phyloP scores from a whole-genome alignment of 106 monocot species.

The Platanthera guangdongensis region DNA sequence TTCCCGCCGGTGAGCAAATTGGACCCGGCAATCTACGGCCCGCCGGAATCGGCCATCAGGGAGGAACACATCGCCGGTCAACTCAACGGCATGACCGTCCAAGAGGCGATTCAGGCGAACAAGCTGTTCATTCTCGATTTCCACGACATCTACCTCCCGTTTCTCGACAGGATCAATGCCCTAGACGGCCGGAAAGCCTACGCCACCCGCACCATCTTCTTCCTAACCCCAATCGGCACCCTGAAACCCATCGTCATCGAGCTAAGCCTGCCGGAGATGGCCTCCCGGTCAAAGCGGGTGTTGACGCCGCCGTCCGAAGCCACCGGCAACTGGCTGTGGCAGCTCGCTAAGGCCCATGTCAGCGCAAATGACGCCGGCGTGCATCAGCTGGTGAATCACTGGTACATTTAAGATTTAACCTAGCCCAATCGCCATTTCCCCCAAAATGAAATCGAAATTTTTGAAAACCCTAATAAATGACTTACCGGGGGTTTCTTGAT shows the following conservation, averaged over 20 bases:
- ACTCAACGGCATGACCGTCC: conserved; percentile 72
- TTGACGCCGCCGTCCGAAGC: conserved; percentile 77
- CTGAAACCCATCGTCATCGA: conserved; percentile 86
- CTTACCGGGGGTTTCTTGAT: not conserved
- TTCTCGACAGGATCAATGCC: conserved; percentile 77
- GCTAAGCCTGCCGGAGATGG: conserved; percentile 51
- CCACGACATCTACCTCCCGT: conserved; percentile 81
- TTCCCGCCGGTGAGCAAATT: conserved; percentile 89
- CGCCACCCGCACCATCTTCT: conserved; percentile 83
- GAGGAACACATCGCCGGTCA: conserved; percentile 76
- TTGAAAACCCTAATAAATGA: no score
- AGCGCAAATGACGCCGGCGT: conserved; percentile 90
- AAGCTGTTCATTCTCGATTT: conserved; percentile 74
- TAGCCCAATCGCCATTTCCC: not conserved
- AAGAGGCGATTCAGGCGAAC: conserved; percentile 75
- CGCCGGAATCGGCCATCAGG: conserved; percentile 70
- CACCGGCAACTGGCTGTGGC: conserved; percentile 85
- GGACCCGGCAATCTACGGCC: conserved; percentile 69
- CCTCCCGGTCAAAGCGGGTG: conserved; percentile 38
- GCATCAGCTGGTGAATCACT: conserved; percentile 96
- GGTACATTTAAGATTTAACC: conserved; percentile 22
- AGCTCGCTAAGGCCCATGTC: conserved; percentile 93
- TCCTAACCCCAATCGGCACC: conserved; percentile 49
- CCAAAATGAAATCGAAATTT: not conserved
- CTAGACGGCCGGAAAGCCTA: conserved; percentile 73